Conservation (phyloP, 257 asterid genomes). For the Lycium barbarum region DNA sequence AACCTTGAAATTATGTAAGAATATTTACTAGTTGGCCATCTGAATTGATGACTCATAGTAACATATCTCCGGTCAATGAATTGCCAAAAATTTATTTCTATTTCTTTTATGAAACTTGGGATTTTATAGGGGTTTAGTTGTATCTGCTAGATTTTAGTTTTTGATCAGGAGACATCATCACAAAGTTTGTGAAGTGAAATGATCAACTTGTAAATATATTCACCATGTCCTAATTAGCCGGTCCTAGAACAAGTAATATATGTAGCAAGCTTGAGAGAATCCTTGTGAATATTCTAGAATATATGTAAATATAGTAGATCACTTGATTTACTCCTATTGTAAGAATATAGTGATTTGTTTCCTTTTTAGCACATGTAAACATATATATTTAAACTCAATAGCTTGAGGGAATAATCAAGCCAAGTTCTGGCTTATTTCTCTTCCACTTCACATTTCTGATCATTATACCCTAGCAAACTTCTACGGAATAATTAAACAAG, state of each 20-base stretch:
- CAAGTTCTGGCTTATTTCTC: not conserved
- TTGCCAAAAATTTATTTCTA: not conserved
- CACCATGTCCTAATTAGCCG: not conserved
- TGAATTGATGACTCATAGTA: not conserved
- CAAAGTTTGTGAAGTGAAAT: not conserved
- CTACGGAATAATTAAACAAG: not conserved
- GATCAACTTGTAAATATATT: not conserved
- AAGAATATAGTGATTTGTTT: not conserved
- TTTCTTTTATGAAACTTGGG: not conserved
- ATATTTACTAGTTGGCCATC: not conserved
- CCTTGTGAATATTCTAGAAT: not conserved
- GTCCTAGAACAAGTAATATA: not conserved
- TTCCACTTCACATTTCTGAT: not conserved
- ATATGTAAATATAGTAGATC: not conserved
- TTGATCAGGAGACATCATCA: not conserved
- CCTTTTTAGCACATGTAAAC: not conserved
- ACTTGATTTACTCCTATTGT: conserved; percentile 7
- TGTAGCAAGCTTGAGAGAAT: not conserved
- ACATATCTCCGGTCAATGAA: not conserved
- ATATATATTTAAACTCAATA: not conserved
- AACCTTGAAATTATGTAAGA: not conserved
- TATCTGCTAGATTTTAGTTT: not conserved
- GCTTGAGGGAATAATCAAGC: not conserved
- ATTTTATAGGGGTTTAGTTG: not conserved
- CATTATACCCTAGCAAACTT: conserved; percentile 1